Base-by-base conservation (phyloP, 108 stramenopile species). In the Cyclotella cryptica region DNA sequence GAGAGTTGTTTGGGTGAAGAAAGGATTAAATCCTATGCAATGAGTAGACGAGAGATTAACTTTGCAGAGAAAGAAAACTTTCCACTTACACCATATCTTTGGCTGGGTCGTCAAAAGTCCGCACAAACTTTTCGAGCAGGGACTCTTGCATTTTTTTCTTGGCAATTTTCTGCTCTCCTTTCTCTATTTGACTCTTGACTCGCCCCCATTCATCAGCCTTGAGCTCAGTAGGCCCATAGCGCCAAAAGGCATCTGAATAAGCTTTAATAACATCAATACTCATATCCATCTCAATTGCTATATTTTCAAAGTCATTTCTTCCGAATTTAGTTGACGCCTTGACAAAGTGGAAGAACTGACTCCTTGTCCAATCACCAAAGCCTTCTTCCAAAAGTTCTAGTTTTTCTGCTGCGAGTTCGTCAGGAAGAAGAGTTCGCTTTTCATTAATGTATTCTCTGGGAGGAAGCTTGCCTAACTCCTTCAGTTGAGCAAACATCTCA, bases 191-290 rank as follows among this genome's bases (percentile, higher is more conserved):
- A 22, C 78, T 67, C n/a, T 84, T 66, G 51, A 91, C 77, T 18
- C 93, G 83, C 60, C 92, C 95, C 92, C 93, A 96, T 72, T 97
- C 96, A 29, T 86, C 85, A 21, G 69, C 40, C 72, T 93, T 90
- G 22, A 97, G 85, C 51, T 89, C 89, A 5, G 87, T 91, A 13
- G 84, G 85, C 0, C 93, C 95, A 28, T 87, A 88, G 61, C 84
- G 67, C 97, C 93, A 97, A 63, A 98, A 96, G 17, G 94, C 90
- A 58, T 88, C 80, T 69, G 91, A 89, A 87, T 99, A 99, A 42
- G 86, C 75, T 62, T 78, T 72, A 49, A 99, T 91, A 28, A 85
- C 86, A 49, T 94, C 93, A 26, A 88, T 77, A 11, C 88, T 80
- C 94, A 97, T 94, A 41, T 93, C 96, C 85, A 96, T 90, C 9